A percentile compares a stretch with the other conserved stretches of the same genome.
phyloP scores from a whole-genome alignment of 106 monocot species.

The Dioscorea zingiberensis region DNA sequence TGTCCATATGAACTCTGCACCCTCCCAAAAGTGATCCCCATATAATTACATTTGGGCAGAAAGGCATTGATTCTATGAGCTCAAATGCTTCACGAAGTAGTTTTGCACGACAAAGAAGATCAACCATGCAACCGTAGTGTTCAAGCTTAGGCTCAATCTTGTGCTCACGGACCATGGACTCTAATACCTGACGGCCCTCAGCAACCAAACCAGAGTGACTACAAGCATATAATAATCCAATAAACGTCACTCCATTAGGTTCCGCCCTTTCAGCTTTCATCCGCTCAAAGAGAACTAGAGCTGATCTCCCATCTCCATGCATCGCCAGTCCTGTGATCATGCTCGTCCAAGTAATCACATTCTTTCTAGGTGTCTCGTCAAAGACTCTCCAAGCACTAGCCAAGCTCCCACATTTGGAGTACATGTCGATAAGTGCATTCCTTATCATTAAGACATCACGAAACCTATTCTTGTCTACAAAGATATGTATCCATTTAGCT shows the following conservation, averaged over 20 bases:
- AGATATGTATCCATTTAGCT: constrained; percentile 44
- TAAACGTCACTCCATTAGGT: constrained; percentile 51
- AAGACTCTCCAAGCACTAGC: constrained; percentile 29
- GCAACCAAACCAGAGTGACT: constrained; percentile 47
- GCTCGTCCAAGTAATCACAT: constrained; percentile 64
- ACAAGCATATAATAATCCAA: constrained; percentile 51
- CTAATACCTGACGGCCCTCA: constrained; percentile 40
- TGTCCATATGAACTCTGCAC: constrained; percentile 32
- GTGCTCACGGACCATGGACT: constrained; percentile 32
- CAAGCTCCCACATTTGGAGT: constrained; percentile 58
- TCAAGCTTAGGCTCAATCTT: constrained; percentile 38
- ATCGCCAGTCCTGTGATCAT: constrained; percentile 59
- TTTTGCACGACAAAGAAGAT: constrained; percentile 59
- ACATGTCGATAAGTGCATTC: constrained; percentile 56
- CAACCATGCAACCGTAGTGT: constrained; percentile 76
- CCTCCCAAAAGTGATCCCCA: constrained; percentile 65
- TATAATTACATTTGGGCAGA: constrained; percentile 35
- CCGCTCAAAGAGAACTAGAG: constrained; percentile 34
- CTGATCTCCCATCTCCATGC: constrained; percentile 46
- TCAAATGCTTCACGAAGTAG: constrained; percentile 41
- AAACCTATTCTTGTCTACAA: constrained; percentile 27
- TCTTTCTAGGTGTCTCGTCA: constrained; percentile 26
- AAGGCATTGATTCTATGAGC: constrained; percentile 53
- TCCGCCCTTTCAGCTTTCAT: constrained; percentile 34
- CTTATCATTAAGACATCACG: constrained; percentile 3